Conservation (phyloP, 2,329 filamentous ascomycete species). For the Trichoderma sp. region DNA sequence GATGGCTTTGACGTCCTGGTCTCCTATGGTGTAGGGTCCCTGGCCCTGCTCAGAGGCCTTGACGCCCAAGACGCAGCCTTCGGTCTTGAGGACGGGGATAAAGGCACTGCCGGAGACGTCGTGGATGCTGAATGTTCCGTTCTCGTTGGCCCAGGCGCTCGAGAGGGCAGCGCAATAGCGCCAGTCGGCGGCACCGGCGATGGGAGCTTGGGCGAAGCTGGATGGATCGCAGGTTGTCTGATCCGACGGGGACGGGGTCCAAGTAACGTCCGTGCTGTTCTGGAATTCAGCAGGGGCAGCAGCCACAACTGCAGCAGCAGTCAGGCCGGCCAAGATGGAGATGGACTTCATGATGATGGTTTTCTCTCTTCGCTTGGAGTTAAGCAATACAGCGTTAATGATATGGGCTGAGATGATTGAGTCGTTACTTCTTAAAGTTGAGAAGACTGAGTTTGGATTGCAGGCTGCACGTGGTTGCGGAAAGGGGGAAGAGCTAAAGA, state of each 20-base stretch:
- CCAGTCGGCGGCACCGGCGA: conserved; percentile 31
- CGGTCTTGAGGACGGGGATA: conserved; percentile 28
- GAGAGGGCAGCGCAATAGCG: conserved; percentile 33
- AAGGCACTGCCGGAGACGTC: conserved; percentile 21
- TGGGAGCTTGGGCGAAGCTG: conserved; percentile 26
- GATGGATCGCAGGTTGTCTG: conserved; percentile 30
- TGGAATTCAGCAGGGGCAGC: conserved; percentile 15
- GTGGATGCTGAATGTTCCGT: conserved; percentile 33
- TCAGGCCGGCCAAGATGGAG: neutral
- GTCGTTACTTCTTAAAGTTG: neutral
- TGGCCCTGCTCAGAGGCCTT: conserved; percentile 24
- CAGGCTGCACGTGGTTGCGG: neutral
- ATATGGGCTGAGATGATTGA: neutral
- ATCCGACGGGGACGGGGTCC: conserved; percentile 27
- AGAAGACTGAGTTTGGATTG: neutral
- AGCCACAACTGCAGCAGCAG: neutral
- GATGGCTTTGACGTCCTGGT: conserved; percentile 27
- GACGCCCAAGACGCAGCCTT: conserved; percentile 30
- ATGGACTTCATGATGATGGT: conserved; percentile 4
- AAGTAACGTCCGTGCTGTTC: conserved; percentile 27
- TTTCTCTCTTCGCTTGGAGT: neutral
- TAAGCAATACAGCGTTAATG: neutral
- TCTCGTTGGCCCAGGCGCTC: conserved; percentile 30
- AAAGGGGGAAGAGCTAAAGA: neutral
- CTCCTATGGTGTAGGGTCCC: conserved; percentile 27